Base-by-base conservation (phyloP, 345 rosid species). In the Lumnitzera racemosa region DNA sequence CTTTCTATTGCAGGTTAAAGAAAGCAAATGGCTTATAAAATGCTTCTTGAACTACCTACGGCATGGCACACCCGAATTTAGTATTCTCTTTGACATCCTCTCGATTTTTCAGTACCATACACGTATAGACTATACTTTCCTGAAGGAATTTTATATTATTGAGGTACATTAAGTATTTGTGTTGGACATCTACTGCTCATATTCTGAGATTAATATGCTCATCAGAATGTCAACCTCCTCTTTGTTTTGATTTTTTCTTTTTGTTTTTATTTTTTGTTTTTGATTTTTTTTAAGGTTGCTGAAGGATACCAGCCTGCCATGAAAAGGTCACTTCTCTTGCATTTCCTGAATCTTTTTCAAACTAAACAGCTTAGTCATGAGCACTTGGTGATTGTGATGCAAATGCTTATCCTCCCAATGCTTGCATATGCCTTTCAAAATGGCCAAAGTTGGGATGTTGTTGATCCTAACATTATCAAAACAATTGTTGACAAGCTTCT, bases 21-120 rank as follows among this genome's bases (percentile, higher is more conserved):
- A 90, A 82, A 94, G 99, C 88, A 94, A 94, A 78, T 94, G 99
- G 99, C 97, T 94, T 63, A 83, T 94, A 67, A 90, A 90, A 67
- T 94, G 99, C 83, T 88, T 94, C 80, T 76, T 88, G 63, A 94
- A 86, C 82, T 94, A 94, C 77, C 65, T 88, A 48, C 82, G 88
- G 58, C 88, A 83, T 76, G 99, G 91, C 71, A 79, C 86, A 73
- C 69, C 76, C 13, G 96, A 94, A 86, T 78, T 88, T 55, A 83
- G 80, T 74, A 91, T 94, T 71, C 92, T 94, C 66, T 94, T 90
- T 20, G 99, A 94, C 66, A 90, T 90, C 62, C 89, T 88, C 57
- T 84, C 96, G 53, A 90, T 94, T 68, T 94, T 94, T 84, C 70
- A 90, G 81, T 84, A 76, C 71, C 96, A 84, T 62, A 79, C 87